These are phyloP conservation scores for Pneumocystis canis DNA, from an alignment of 1,139 yeast species.

Conservation along the genomic window DNA sequence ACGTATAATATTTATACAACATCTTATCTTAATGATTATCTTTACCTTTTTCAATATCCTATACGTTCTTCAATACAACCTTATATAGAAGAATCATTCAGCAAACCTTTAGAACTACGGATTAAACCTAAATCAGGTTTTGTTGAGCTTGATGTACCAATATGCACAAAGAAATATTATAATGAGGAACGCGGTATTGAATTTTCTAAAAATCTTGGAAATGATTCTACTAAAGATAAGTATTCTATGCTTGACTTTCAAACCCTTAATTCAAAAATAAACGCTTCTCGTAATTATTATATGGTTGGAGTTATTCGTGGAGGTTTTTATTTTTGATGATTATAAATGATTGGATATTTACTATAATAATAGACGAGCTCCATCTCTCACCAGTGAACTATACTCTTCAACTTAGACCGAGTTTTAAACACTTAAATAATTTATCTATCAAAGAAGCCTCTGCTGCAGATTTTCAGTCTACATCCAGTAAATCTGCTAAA, in stretches of 20 bases:
- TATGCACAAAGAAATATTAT: slow-evolving; percentile 48
- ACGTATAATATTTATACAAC: slow-evolving; percentile 54
- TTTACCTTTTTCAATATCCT: slow-evolving; percentile 54
- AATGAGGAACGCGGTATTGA: slow-evolving; percentile 10
- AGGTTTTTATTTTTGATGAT: background rate
- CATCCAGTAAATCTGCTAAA: background rate
- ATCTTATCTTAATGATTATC: slow-evolving; percentile 21
- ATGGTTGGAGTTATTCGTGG: slow-evolving; percentile 1
- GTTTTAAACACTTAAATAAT: background rate
- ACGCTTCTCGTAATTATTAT: background rate
- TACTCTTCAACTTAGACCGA: background rate
- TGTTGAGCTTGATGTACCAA: slow-evolving; percentile 58
- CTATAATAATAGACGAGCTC: background rate
- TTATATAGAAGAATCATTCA: slow-evolving; percentile 28
- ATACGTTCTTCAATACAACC: slow-evolving; percentile 45
- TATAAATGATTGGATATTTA: background rate
- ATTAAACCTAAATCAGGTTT: slow-evolving; percentile 46
- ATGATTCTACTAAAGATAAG: background rate
- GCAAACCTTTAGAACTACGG: slow-evolving; percentile 35
- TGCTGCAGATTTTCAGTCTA: background rate
- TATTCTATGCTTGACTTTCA: background rate
- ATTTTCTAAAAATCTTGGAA: background rate
- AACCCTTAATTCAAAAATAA: background rate
- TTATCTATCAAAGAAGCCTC: background rate
- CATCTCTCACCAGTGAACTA: background rate